phyloP scores from a whole-genome alignment of 1,284 basidiomycete species.

The Ceratobasidium sp. region DNA sequence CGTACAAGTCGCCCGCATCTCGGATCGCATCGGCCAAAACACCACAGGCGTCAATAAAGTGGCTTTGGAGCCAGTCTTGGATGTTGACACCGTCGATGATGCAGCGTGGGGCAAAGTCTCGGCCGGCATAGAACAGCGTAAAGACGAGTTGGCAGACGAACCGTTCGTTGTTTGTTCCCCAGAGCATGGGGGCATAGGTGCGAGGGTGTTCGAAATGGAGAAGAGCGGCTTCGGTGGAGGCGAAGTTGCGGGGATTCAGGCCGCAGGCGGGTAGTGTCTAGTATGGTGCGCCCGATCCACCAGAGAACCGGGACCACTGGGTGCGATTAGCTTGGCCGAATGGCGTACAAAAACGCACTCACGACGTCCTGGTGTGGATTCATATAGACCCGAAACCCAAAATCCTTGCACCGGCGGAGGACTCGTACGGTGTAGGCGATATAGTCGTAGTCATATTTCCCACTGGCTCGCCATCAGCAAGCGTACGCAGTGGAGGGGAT shows the following conservation, averaged over 20 bases:
- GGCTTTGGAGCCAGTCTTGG: slow-evolving; percentile 90
- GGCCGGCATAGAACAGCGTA: slow-evolving; percentile 94
- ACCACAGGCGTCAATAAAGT: slow-evolving; percentile 82
- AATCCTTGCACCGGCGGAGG: slow-evolving; percentile 88
- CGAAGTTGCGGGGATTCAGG: slow-evolving; percentile 84
- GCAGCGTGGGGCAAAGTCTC: slow-evolving; percentile 88
- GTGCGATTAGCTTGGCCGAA: neutral
- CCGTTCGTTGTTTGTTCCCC: slow-evolving; percentile 95
- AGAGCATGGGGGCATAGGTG: slow-evolving; percentile 89
- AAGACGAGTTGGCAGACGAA: slow-evolving; percentile 89
- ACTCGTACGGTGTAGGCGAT: slow-evolving; percentile 92
- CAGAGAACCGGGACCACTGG: slow-evolving; percentile 96
- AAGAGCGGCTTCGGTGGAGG: slow-evolving; percentile 83
- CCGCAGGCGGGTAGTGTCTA: slow-evolving; percentile 96
- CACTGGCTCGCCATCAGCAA: slow-evolving; percentile 56
- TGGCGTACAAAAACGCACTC: slow-evolving; percentile 51
- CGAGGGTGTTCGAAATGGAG: slow-evolving; percentile 91
- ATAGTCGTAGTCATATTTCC: slow-evolving; percentile 89
- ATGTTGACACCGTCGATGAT: too few species aligned
- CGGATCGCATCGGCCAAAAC: slow-evolving; percentile 77
- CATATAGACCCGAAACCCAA: slow-evolving; percentile 92
- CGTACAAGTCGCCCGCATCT: slow-evolving; percentile 75
- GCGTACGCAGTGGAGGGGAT: too few species aligned
- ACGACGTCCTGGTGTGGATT: slow-evolving; percentile 98
- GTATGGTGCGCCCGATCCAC: slow-evolving; percentile 93